These are phyloP conservation scores for Clitopilus passeckerianus DNA, from an alignment of 768 basidiomycete species.

Conservation along the genomic window DNA sequence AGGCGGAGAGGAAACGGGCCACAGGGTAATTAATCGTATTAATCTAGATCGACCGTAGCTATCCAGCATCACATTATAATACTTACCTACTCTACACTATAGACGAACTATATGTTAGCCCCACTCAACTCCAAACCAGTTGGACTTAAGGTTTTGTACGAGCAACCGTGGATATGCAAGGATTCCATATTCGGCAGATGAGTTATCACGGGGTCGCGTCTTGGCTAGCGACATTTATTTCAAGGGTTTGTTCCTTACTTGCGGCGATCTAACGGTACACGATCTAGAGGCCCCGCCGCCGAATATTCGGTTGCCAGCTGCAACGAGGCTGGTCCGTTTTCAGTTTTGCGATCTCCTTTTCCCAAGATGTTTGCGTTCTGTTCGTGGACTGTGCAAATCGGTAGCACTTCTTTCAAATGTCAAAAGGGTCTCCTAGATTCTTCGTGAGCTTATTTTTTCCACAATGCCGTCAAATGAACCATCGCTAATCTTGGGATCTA, in stretches of 20 bases:
- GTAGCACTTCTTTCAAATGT: constrained; percentile 20
- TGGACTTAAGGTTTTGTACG: not conserved
- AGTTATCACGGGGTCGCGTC: not conserved
- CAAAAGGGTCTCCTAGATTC: constrained; percentile 21
- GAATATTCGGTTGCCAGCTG: constrained; percentile 14
- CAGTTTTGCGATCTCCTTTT: constrained; percentile 12
- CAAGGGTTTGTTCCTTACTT: constrained; percentile 7
- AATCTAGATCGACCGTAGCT: constrained; percentile 9
- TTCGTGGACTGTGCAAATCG: constrained; percentile 16
- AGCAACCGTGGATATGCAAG: constrained; percentile 1
- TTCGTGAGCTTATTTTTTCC: constrained; percentile 12
- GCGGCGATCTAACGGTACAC: constrained; percentile 18
- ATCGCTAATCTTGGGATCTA: constrained; percentile 32
- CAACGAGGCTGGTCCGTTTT: constrained; percentile 16
- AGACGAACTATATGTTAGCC: constrained; percentile 2
- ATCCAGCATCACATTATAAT: not conserved
- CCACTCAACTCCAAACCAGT: constrained; percentile 6
- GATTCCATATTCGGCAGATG: not conserved
- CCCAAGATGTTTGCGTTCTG: constrained; percentile 9
- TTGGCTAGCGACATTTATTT: not conserved
- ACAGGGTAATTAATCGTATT: constrained; percentile 29
- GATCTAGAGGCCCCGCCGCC: constrained; percentile 9
- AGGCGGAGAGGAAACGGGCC: constrained; percentile 45
- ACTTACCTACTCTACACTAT: not conserved
- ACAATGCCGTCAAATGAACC: constrained; percentile 21